A percentile compares a stretch with the other conserved stretches of the same genome.
Evolutionary conservation across 2,329 filamentous ascomycete genomes (phyloP).

Genomic region (Paecilomyces sp.): DNA sequence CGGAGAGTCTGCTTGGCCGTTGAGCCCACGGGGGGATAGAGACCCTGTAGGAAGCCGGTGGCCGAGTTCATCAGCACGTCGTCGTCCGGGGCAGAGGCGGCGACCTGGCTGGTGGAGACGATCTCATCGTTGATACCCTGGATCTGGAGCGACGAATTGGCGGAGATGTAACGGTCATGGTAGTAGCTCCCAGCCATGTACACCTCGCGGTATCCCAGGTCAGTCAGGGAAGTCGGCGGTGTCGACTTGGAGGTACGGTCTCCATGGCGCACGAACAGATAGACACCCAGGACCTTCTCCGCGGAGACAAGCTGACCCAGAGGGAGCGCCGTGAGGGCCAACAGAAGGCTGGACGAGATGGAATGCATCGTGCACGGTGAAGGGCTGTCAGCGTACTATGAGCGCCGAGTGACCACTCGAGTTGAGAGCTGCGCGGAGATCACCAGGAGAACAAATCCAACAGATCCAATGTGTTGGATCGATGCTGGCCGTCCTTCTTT

Average conservation of each 20-base stretch:
- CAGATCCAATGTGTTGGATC: not conserved
- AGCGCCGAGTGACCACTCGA: not conserved
- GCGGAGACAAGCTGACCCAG: conserved; percentile 17
- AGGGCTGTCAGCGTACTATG: not conserved
- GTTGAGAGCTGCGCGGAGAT: not conserved
- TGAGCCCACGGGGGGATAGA: conserved; percentile 70
- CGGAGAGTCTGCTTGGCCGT: conserved; percentile 55
- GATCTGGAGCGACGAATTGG: conserved; percentile 55
- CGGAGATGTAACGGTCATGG: conserved; percentile 65
- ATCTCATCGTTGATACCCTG: conserved; percentile 58
- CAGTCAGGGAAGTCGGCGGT: conserved; percentile 65
- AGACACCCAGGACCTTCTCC: conserved; percentile 72
- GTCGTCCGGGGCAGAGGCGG: conserved; percentile 65
- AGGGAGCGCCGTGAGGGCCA: conserved; percentile 18
- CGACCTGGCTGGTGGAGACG: conserved; percentile 64
- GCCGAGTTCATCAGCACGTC: conserved; percentile 75
- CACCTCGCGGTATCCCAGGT: conserved; percentile 71
- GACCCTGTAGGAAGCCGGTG: conserved; percentile 70
- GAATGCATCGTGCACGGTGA: conserved; percentile 18
- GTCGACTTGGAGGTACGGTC: conserved; percentile 76
- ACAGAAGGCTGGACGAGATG: conserved; percentile 10
- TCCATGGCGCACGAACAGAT: conserved; percentile 85
- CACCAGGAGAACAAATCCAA: not conserved
- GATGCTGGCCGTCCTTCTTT: not conserved
- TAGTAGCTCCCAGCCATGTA: conserved; percentile 68